These are phyloP conservation scores for Nadsonia commutata DNA, from an alignment of 1,139 yeast genomes.

Conservation along the genomic window DNA sequence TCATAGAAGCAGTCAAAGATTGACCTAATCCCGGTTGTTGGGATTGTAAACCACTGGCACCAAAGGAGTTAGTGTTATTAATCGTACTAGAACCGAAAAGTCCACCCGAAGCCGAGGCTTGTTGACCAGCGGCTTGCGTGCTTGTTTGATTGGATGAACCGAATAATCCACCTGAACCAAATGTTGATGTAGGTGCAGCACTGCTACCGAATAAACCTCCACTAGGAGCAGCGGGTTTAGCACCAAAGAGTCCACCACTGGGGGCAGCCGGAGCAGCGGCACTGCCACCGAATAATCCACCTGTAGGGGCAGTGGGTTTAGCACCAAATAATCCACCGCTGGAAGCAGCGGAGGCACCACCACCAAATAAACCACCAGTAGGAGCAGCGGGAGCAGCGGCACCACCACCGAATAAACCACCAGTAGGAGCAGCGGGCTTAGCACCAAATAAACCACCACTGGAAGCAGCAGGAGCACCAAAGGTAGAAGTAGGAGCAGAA, in stretches of 20 bases:
- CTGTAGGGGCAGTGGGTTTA: constrained; percentile 10
- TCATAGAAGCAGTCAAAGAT: constrained; percentile 29
- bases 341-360: constrained; percentile 12
- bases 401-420: constrained; percentile 13
- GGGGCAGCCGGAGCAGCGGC: constrained; percentile 9
- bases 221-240: constrained; percentile 10
- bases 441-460: constrained; percentile 24
- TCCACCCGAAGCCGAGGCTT: constrained; percentile 7
- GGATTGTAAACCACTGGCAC: constrained; percentile 6
- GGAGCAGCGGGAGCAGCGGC: constrained; percentile 11
- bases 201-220: constrained; percentile 19
- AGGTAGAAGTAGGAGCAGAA: constrained; percentile 9
- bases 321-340: constrained; percentile 24
- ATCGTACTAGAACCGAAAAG: constrained; percentile 9
- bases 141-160: constrained; percentile 8
- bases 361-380: constrained; percentile 22
- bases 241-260: constrained; percentile 25
- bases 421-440: constrained; percentile 10
- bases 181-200: constrained; percentile 13
- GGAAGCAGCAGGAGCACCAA: constrained; percentile 6
- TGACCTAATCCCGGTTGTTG: constrained; percentile 9
- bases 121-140: constrained; percentile 1
- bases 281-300: constrained; percentile 22
- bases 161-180: constrained; percentile 12
- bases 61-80: constrained; percentile 9